These are phyloP conservation scores for Trematosphaeria pertusa DNA, from an alignment of 2,329 filamentous ascomycete genomes.

Conservation along the genomic window DNA sequence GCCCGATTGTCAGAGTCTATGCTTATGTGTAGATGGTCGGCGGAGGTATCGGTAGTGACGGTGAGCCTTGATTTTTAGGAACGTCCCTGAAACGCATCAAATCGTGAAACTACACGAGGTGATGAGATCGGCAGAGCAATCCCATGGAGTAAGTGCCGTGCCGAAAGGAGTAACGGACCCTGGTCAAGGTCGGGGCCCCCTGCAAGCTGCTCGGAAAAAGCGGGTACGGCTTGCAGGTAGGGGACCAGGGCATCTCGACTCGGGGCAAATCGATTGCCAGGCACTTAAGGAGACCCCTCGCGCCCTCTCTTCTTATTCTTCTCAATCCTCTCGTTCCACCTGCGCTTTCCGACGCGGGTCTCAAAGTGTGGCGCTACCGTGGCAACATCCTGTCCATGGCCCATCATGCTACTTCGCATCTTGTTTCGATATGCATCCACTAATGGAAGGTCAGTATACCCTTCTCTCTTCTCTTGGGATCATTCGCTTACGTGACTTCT, in stretches of 20 bases:
- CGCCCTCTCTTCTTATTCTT: slow-evolving; percentile 49
- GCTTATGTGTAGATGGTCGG: background rate
- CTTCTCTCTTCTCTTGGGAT: background rate
- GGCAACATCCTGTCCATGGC: slow-evolving; percentile 75
- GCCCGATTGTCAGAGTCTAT: background rate
- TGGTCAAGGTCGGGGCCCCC: slow-evolving; percentile 42
- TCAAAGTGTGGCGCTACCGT: slow-evolving; percentile 85
- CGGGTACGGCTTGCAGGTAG: slow-evolving; percentile 35
- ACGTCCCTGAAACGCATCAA: slow-evolving; percentile 31
- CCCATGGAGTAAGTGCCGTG: slow-evolving; percentile 30
- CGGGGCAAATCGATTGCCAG: slow-evolving; percentile 23
- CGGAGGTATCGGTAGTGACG: slow-evolving; percentile 4
- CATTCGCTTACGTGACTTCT: slow-evolving; percentile 81
- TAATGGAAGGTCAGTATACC: slow-evolving; percentile 51
- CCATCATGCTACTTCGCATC: slow-evolving; percentile 82
- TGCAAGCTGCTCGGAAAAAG: slow-evolving; percentile 42
- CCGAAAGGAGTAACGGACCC: slow-evolving; percentile 36
- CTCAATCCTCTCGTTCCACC: slow-evolving; percentile 58
- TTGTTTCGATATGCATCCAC: slow-evolving; percentile 96
- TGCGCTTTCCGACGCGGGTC: slow-evolving; percentile 82
- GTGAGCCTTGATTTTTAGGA: slow-evolving; percentile 5
- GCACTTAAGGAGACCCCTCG: slow-evolving; percentile 48
- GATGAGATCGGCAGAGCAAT: slow-evolving; percentile 16
- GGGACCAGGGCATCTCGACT: slow-evolving; percentile 34
- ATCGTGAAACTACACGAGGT: slow-evolving; percentile 28